Conservation (phyloP, 495 filamentous ascomycete genomes). For the Daldinia decipiens region DNA sequence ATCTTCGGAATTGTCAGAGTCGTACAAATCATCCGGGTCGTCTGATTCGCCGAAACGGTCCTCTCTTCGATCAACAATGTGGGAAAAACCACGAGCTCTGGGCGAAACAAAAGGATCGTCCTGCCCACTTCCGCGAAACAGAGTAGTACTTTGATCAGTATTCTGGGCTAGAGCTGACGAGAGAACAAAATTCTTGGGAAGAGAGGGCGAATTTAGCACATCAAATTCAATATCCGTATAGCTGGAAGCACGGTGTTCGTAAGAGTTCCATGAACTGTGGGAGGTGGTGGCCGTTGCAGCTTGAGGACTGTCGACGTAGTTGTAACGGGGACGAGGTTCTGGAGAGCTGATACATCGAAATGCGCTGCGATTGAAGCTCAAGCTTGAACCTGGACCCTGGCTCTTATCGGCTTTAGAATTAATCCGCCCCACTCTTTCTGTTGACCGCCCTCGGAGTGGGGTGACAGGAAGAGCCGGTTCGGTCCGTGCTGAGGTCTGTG, state of each 20-base stretch:
- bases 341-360: constrained; percentile 7
- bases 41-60: constrained; percentile 15
- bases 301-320: neutral
- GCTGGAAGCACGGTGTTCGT: neutral
- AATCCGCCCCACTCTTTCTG: neutral
- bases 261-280: neutral
- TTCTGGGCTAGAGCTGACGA: neutral
- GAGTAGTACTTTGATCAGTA: neutral
- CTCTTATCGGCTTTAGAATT: neutral
- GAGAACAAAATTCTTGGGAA: constrained; percentile 10
- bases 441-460: constrained; percentile 1
- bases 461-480: neutral
- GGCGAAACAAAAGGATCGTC: constrained; percentile 4
- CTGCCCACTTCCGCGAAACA: neutral
- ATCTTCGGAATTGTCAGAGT: constrained; percentile 21
- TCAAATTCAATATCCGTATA: constrained; percentile 1
- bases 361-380: neutral
- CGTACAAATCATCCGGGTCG: constrained; percentile 9
- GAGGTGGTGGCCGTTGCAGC: neutral
- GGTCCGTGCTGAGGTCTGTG: constrained; percentile 7
- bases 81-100: neutral
- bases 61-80: neutral
- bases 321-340: constrained; percentile 1
- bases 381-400: neutral
- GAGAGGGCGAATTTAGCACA: constrained; percentile 5